phyloP scores from a whole-genome alignment of 805 yeast species.

The Kluyveromyces dobzhanskii region DNA sequence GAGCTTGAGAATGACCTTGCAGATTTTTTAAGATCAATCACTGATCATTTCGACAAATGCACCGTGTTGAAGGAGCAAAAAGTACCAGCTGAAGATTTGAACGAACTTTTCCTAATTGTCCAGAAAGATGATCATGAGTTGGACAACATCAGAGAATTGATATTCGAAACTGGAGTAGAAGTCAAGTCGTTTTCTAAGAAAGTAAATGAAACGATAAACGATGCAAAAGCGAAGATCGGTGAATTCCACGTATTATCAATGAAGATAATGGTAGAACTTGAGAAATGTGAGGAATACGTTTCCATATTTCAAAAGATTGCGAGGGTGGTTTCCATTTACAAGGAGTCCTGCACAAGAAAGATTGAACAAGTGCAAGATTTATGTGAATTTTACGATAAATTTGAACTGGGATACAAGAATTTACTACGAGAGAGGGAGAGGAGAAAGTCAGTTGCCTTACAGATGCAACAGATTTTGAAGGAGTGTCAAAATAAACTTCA shows the following conservation, averaged over 20 bases:
- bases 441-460: slow-evolving; percentile 34
- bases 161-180: slow-evolving; percentile 32
- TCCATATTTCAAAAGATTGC: slow-evolving; percentile 24
- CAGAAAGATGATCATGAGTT: slow-evolving; percentile 48
- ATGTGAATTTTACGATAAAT: slow-evolving; percentile 42
- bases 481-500: slow-evolving; percentile 36
- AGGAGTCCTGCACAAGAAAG: slow-evolving; percentile 20
- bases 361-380: slow-evolving; percentile 28
- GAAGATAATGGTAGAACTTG: slow-evolving; percentile 17
- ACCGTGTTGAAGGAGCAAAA: slow-evolving; percentile 28
- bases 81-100: slow-evolving; percentile 24
- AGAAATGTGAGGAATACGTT: slow-evolving; percentile 24
- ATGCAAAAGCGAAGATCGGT: slow-evolving; percentile 14
- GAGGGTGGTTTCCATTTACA: slow-evolving; percentile 28
- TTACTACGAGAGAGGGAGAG: slow-evolving; percentile 46
- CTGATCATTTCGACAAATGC: slow-evolving; percentile 81
- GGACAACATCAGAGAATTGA: slow-evolving; percentile 44
- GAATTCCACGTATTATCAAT: slow-evolving; percentile 6
- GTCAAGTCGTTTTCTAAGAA: slow-evolving; percentile 16
- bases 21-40: slow-evolving; percentile 55
- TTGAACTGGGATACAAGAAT: slow-evolving; percentile 43
- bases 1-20: slow-evolving; percentile 61
- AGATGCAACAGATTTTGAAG: slow-evolving; percentile 34
- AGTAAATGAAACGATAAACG: slow-evolving; percentile 26
- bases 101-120: slow-evolving; percentile 39